Percentiles rank a stretch among this genome's conserved stretches.
These are phyloP conservation scores for Calonectria montana DNA, from an alignment of 2,329 filamentous ascomycete species.

Conservation along the genomic window DNA sequence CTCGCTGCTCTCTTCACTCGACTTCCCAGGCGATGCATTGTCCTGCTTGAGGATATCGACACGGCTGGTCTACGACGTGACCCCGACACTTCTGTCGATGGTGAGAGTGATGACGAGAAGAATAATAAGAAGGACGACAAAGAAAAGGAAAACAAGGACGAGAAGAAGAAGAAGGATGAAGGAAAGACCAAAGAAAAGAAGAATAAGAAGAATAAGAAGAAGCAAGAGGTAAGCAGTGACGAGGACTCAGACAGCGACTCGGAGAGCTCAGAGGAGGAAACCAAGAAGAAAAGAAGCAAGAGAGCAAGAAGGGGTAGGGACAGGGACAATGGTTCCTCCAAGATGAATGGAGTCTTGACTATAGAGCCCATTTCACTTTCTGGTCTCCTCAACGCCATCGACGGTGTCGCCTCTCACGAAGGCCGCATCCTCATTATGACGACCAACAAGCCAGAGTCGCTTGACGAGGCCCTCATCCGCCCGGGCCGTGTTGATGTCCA, in stretches of 20 bases:
- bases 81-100: constrained; percentile 39
- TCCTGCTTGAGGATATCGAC: constrained; percentile 78
- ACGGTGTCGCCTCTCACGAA: constrained; percentile 83
- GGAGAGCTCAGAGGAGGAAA: constrained; percentile 40
- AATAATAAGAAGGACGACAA: constrained; percentile 23
- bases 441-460: constrained; percentile 78
- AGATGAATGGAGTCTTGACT: constrained; percentile 36
- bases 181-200: constrained; percentile 43
- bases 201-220: constrained; percentile 32
- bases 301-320: constrained; percentile 28
- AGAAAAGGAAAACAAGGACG: neutral
- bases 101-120: constrained; percentile 27
- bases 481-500: constrained; percentile 80
- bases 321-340: constrained; percentile 31
- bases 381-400: constrained; percentile 84
- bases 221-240: constrained; percentile 32
- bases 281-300: constrained; percentile 33
- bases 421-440: constrained; percentile 86
- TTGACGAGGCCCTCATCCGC: constrained; percentile 79
- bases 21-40: constrained; percentile 72
- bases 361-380: constrained; percentile 75
- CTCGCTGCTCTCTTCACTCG: constrained; percentile 68
- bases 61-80: constrained; percentile 68
- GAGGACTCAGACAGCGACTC: constrained; percentile 35
- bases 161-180: constrained; percentile 10